Evolutionary conservation across 805 yeast species (phyloP), one percentile per base, ranked within the genome.

Genomic region (Candida sanyiensis): DNA sequence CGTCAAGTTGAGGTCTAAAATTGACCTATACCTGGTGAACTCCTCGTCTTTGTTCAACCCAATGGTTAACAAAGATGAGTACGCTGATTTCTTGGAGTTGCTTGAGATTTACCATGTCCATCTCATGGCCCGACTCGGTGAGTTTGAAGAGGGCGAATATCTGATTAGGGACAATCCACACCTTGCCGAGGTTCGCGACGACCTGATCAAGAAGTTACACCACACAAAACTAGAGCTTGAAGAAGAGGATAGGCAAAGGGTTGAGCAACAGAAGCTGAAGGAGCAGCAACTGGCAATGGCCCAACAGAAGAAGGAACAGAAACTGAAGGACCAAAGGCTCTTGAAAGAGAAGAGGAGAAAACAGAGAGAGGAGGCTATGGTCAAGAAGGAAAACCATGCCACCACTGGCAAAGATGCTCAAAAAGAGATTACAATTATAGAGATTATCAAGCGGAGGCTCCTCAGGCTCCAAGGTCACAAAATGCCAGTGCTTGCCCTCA

Each of bases 71-170:
- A 22, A 6, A 13, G 21, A 35, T 7, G 38, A 37, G 20, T 42
- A 28, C 16, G 35, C 23, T 0, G 46, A 38, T n/a, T 53, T 33
- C 22, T 13, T 37, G 9, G 55, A 55, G 16, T 33, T 55, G 3
- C 15, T 51, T 9, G 56, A 54, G 31, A 38, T 52, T 7, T 55
- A 55, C 31, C 48, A 51, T 30, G 40, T 44, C 3, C 50, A 47
- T 16, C 16, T 55, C 2, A 26, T 55, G 33, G 39, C 51, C 3
- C 49, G 41, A 33, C 31, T 51, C 7, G 51, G 46, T 3, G 45
- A 39, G 7, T 33, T 36, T 28, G 50, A 48, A 18, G 58, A 53
- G 35, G 40, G 46, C 25, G 52, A 52, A 39, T 42, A 26, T n/a
- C 31, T 52, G 3, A 52, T 53, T 19, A 38, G 27, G 24, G 28